Evolutionary conservation across 1,284 basidiomycete genomes (phyloP).

Genomic region (Limonomyces culmigenus): DNA sequence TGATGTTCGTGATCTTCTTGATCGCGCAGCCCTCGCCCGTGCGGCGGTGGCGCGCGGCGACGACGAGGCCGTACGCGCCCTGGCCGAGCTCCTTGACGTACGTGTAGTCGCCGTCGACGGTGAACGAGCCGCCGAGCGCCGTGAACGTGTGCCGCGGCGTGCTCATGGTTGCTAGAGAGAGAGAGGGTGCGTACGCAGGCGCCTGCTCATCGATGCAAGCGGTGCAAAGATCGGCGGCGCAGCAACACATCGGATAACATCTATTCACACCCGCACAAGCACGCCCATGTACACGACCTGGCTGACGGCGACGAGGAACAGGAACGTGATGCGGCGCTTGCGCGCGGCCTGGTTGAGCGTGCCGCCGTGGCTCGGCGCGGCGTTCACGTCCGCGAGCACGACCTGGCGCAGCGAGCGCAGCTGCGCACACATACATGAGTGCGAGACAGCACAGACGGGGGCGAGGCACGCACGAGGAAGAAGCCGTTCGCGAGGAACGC

Average conservation of each 20-base stretch:
- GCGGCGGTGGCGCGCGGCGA: constrained; percentile 69
- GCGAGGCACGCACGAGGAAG: constrained; percentile 60
- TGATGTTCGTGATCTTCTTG: constrained; percentile 97
- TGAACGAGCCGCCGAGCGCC: constrained; percentile 67
- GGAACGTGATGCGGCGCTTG: constrained; percentile 67
- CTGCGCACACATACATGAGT: constrained; percentile 19
- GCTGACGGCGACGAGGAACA: constrained; percentile 64
- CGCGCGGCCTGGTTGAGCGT: constrained; percentile 72
- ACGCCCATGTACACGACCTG: constrained; percentile 78
- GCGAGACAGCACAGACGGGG: neutral
- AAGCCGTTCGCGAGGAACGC: constrained; percentile 82
- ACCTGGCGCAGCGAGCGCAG: constrained; percentile 85
- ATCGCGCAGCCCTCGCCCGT: constrained; percentile 86
- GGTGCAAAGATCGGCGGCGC: too few relatives aligned
- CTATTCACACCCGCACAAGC: constrained; percentile 35
- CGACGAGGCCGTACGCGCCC: constrained; percentile 87
- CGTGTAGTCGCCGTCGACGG: constrained; percentile 84
- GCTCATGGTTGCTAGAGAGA: too few relatives aligned
- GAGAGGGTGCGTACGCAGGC: too few relatives aligned
- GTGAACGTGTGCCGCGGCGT: constrained; percentile 58
- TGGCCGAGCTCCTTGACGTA: constrained; percentile 94
- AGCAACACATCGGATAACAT: neutral
- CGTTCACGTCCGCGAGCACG: constrained; percentile 49
- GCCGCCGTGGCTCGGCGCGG: constrained; percentile 26
- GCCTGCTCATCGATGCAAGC: too few relatives aligned